Evolutionary conservation across 208 protist genomes (phyloP).

Genomic region (Trypanosoma scelopori): DNA sequence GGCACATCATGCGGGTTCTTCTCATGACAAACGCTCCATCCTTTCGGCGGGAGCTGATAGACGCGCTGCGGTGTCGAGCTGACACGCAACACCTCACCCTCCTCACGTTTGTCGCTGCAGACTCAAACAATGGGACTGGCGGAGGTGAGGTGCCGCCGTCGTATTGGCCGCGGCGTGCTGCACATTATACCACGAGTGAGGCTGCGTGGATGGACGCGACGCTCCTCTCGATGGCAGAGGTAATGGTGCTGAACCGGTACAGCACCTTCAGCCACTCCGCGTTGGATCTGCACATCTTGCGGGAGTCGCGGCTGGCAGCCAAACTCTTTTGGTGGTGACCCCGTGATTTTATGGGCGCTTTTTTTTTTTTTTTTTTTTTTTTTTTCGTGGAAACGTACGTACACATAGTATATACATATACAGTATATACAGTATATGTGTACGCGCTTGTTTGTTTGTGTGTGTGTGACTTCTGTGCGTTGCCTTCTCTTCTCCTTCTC

Average conservation of each 20-base stretch:
- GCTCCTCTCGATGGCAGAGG: slow-evolving; percentile 23
- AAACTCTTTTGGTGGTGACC: slow-evolving; percentile 21
- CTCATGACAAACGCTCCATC: slow-evolving; percentile 11
- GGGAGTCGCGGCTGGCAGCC: slow-evolving; percentile 13
- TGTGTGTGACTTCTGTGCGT: no score
- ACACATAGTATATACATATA: no score
- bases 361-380: no score
- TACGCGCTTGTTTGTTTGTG: no score
- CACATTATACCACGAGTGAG: slow-evolving; percentile 4
- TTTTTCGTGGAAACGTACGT: no score
- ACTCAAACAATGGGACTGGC: background rate
- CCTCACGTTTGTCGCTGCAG: slow-evolving; percentile 1
- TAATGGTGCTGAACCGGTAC: slow-evolving; percentile 31
- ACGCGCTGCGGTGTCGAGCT: background rate
- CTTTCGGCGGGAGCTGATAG: slow-evolving; percentile 5
- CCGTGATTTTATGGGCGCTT: background rate
- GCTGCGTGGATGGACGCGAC: slow-evolving; percentile 21
- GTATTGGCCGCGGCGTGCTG: slow-evolving; percentile 6
- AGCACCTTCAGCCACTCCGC: slow-evolving; percentile 34
- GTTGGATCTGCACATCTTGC: slow-evolving; percentile 27
- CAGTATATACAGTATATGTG: no score
- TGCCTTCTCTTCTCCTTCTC: no score
- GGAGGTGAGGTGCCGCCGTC: slow-evolving; percentile 12
- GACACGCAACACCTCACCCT: slow-evolving; percentile 13
- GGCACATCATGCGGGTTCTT: slow-evolving; percentile 4